Evolutionary conservation across 2,329 filamentous ascomycete species (phyloP).

Genomic region (Periconia macrospinosa): DNA sequence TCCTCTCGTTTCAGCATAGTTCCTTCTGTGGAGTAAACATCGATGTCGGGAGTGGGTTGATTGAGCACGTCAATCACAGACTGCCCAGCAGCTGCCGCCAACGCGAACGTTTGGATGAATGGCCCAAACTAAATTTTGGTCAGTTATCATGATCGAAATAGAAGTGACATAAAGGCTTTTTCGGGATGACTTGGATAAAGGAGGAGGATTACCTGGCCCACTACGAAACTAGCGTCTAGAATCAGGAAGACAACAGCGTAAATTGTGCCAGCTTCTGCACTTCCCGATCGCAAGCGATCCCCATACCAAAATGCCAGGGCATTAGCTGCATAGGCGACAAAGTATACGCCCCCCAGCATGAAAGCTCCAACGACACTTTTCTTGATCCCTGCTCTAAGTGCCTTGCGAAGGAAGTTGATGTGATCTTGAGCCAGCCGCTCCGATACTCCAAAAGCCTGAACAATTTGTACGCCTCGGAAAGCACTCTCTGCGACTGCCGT

Average conservation of each 20-base stretch:
- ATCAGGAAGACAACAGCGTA: slow-evolving; percentile 68
- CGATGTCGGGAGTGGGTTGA: slow-evolving; percentile 41
- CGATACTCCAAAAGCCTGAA: slow-evolving; percentile 53
- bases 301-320: slow-evolving; percentile 52
- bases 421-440: slow-evolving; percentile 44
- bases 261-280: slow-evolving; percentile 52
- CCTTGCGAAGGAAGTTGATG: slow-evolving; percentile 33
- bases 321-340: slow-evolving; percentile 50
- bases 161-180: neutral
- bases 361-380: slow-evolving; percentile 46
- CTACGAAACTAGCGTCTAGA: slow-evolving; percentile 64
- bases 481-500: slow-evolving; percentile 50
- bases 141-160: neutral
- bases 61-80: slow-evolving; percentile 50
- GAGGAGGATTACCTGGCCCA: slow-evolving; percentile 49
- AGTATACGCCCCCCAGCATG: slow-evolving; percentile 49
- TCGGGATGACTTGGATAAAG: neutral
- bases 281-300: slow-evolving; percentile 26
- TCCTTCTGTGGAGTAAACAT: slow-evolving; percentile 40
- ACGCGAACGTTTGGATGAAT: slow-evolving; percentile 59
- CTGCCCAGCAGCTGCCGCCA: slow-evolving; percentile 56
- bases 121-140: slow-evolving; percentile 56
- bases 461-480: slow-evolving; percentile 50
- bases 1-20: slow-evolving; percentile 16
- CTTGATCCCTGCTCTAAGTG: slow-evolving; percentile 42